Evolutionary conservation across 2,329 filamentous ascomycete genomes (phyloP).

Genomic region (Sporothrix humicola): DNA sequence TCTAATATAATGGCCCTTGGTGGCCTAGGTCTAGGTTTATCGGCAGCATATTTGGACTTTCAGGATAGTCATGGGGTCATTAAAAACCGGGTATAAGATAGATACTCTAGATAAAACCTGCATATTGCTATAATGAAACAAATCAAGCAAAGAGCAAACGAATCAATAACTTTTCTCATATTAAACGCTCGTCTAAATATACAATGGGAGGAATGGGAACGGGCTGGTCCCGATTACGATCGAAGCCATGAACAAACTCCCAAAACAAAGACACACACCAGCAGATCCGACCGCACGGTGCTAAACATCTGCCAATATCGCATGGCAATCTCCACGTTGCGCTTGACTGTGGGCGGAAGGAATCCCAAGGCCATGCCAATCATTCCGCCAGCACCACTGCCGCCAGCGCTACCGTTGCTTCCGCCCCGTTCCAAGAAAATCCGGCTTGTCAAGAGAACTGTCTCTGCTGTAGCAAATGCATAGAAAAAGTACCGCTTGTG

Average conservation of each 20-base stretch:
- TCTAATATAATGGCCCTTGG: not conserved
- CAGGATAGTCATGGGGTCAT: not conserved
- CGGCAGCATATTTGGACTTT: no score
- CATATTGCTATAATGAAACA: not conserved
- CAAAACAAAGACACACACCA: slow-evolving; percentile 77
- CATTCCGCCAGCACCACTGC: slow-evolving; percentile 63
- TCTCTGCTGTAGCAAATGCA: slow-evolving; percentile 79
- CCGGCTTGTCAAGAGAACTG: slow-evolving; percentile 71
- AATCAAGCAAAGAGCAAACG: not conserved
- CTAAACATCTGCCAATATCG: slow-evolving; percentile 74
- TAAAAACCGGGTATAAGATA: not conserved
- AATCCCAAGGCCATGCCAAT: slow-evolving; percentile 68
- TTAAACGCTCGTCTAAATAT: not conserved
- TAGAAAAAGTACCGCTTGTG: slow-evolving; percentile 64
- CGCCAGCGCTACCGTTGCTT: not conserved
- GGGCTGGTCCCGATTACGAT: slow-evolving; percentile 22
- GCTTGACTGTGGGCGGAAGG: slow-evolving; percentile 67
- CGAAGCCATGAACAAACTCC: slow-evolving; percentile 61
- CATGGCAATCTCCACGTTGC: slow-evolving; percentile 65
- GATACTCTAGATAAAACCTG: not conserved
- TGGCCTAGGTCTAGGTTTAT: not conserved
- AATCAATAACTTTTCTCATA: not conserved
- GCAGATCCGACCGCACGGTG: slow-evolving; percentile 73
- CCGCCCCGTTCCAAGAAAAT: slow-evolving; percentile 69
- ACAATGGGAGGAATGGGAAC: not conserved